Percentiles rank a stretch among this genome's conserved stretches.
Evolutionary conservation across 257 asterid genomes (phyloP).

Genomic region (Prunella vulgaris): DNA sequence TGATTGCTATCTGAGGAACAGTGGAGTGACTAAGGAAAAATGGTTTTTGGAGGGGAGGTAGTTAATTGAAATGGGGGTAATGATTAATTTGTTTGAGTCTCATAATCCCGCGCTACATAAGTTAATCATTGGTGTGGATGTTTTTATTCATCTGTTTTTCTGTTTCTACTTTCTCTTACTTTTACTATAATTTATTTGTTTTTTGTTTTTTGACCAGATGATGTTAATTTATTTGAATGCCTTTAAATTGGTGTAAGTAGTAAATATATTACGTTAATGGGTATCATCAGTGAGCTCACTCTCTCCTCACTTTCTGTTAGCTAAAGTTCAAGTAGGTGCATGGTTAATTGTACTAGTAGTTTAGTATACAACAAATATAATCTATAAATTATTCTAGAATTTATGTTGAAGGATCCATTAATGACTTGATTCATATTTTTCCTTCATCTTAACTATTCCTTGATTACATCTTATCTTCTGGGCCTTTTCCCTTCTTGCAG

Average conservation of each 20-base stretch:
- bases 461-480: conserved; percentile 17
- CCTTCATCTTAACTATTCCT: not conserved
- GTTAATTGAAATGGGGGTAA: too few species aligned
- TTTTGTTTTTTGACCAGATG: not conserved
- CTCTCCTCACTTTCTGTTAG: not conserved
- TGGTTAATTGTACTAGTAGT: not conserved
- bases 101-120: too few species aligned
- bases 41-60: too few species aligned
- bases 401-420: not conserved
- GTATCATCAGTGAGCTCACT: not conserved
- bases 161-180: not conserved
- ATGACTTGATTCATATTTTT: not conserved
- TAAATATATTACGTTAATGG: not conserved
- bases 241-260: not conserved
- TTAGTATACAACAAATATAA: not conserved
- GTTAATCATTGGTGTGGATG: not conserved
- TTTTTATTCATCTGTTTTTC: not conserved
- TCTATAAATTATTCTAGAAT: conserved; percentile 1
- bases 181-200: not conserved
- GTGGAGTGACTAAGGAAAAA: too few species aligned
- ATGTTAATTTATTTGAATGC: not conserved
- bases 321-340: not conserved
- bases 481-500: conserved; percentile 43
- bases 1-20: too few species aligned
- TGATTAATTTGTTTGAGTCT: too few species aligned